phyloP scores from a whole-genome alignment of 2,329 filamentous ascomycete genomes.

The Penicillium sp. region DNA sequence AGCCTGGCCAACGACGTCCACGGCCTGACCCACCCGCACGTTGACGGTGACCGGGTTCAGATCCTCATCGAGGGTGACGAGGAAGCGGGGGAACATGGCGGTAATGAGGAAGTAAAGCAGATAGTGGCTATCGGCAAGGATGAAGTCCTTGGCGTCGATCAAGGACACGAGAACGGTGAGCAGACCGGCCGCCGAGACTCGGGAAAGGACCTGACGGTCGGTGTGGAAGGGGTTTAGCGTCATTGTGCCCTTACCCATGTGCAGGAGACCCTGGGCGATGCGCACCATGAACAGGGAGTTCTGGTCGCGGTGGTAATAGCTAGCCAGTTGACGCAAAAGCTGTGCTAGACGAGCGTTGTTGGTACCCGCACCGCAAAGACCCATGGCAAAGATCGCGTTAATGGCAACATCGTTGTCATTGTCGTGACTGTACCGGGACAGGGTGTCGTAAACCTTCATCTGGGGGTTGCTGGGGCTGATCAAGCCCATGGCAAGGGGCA shows the following conservation, averaged over 20 bases:
- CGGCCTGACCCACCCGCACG: slow-evolving; percentile 94
- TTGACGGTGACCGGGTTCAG: slow-evolving; percentile 92
- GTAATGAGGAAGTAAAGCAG: slow-evolving; percentile 96
- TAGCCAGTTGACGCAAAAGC: slow-evolving; percentile 87
- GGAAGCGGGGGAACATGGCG: slow-evolving; percentile 94
- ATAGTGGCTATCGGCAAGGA: slow-evolving; percentile 74
- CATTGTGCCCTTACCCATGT: slow-evolving; percentile 99
- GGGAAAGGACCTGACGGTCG: slow-evolving; percentile 90
- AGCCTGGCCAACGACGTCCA: slow-evolving; percentile 96
- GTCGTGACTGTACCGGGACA: slow-evolving; percentile 97
- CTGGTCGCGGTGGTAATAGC: slow-evolving; percentile 96
- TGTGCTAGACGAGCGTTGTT: slow-evolving; percentile 97
- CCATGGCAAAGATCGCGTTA: slow-evolving; percentile 99
- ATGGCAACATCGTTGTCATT: slow-evolving; percentile 97
- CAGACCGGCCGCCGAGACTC: slow-evolving; percentile 84
- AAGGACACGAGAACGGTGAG: slow-evolving; percentile 87
- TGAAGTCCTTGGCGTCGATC: slow-evolving; percentile 90
- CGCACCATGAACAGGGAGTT: slow-evolving; percentile 98
- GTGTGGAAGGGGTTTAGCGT: slow-evolving; percentile 99
- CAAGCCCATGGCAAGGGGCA: slow-evolving; percentile 93
- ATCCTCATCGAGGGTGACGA: slow-evolving; percentile 93
- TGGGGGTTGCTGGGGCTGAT: slow-evolving; percentile 97
- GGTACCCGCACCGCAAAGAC: slow-evolving; percentile 90
- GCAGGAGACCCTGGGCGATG: slow-evolving; percentile 92
- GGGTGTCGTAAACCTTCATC: slow-evolving; percentile 99